Conservation (phyloP, 2,329 filamentous ascomycete genomes). For the Metarhizium humberi region DNA sequence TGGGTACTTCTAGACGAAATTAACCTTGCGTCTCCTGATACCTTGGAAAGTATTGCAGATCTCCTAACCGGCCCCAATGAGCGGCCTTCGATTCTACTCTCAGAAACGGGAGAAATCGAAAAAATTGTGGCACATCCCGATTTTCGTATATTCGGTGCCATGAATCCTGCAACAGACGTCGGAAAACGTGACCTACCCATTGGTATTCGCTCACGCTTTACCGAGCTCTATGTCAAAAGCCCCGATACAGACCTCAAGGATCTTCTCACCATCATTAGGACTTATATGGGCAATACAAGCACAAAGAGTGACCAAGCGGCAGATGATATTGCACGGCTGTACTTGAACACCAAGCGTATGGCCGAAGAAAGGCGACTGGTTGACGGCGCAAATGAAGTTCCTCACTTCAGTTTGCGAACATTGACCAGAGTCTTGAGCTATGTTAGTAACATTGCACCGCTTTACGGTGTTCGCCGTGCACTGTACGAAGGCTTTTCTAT, state of each 20-base stretch:
- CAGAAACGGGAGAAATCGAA: constrained; percentile 89
- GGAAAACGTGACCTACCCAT: constrained; percentile 90
- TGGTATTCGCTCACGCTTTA: constrained; percentile 85
- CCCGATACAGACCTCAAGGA: constrained; percentile 83
- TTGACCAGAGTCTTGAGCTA: constrained; percentile 85
- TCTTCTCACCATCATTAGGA: constrained; percentile 76
- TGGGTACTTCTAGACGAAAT: constrained; percentile 98
- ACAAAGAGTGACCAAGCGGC: constrained; percentile 65
- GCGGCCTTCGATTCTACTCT: constrained; percentile 74
- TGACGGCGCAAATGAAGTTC: constrained; percentile 90
- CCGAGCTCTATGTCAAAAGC: constrained; percentile 87
- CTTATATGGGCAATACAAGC: constrained; percentile 68
- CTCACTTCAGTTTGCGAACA: constrained; percentile 93
- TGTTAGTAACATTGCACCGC: constrained; percentile 71
- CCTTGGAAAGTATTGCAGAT: constrained; percentile 86
- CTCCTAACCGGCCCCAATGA: constrained; percentile 66
- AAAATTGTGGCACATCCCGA: constrained; percentile 81
- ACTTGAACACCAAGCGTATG: constrained; percentile 76
- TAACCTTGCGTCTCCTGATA: constrained; percentile 90
- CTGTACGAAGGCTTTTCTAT: constrained; percentile 95
- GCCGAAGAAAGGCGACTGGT: constrained; percentile 72
- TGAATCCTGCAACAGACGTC: constrained; percentile 97
- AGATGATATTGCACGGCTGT: constrained; percentile 75
- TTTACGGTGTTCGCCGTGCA: constrained; percentile 77
- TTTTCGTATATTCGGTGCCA: constrained; percentile 94